These are phyloP conservation scores for Crucihimalaya himalaica DNA, from an alignment of 345 rosid genomes.

Conservation along the genomic window DNA sequence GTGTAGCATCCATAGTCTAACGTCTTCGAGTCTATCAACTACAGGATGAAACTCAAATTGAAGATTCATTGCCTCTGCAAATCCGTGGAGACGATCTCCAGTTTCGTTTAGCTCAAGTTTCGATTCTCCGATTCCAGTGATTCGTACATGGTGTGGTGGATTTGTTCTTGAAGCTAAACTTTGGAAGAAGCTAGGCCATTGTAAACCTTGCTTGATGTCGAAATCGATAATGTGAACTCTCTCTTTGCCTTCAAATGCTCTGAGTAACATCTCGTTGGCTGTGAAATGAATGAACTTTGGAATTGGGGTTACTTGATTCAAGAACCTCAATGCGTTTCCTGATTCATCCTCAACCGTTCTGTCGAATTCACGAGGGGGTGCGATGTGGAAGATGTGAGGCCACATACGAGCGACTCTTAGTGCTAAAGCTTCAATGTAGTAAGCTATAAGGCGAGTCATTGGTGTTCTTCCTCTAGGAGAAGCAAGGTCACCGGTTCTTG, in stretches of 20 bases:
- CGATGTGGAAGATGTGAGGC: conserved; percentile 87
- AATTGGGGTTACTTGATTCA: conserved; percentile 90
- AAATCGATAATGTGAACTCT: conserved; percentile 91
- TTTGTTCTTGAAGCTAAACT: conserved; percentile 75
- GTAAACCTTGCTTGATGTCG: conserved; percentile 96
- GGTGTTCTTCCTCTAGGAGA: conserved; percentile 72
- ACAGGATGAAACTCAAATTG: conserved; percentile 96
- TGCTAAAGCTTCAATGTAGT: conserved; percentile 86
- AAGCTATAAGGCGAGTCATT: conserved; percentile 68
- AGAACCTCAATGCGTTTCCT: conserved; percentile 77
- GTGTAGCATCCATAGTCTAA: conserved; percentile 99
- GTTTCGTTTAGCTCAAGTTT: conserved; percentile 90
- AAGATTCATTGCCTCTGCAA: conserved; percentile 79
- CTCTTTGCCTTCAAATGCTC: conserved; percentile 93
- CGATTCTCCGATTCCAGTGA: conserved; percentile 93
- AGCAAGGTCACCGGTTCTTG: conserved; percentile 78
- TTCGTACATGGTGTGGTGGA: conserved; percentile 85
- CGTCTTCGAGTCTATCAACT: conserved; percentile 93
- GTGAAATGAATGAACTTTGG: conserved; percentile 93
- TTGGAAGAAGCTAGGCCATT: conserved; percentile 96
- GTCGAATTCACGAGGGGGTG: conserved; percentile 77
- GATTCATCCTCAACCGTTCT: conserved; percentile 69
- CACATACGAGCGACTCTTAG: conserved; percentile 78
- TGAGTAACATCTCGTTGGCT: conserved; percentile 79
- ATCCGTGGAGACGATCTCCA: conserved; percentile 79